A percentile compares a stretch with the other conserved stretches of the same genome.
Evolutionary conservation across 164 flowering plant genomes (phyloP).

Genomic region (Kingdonia uniflora): DNA sequence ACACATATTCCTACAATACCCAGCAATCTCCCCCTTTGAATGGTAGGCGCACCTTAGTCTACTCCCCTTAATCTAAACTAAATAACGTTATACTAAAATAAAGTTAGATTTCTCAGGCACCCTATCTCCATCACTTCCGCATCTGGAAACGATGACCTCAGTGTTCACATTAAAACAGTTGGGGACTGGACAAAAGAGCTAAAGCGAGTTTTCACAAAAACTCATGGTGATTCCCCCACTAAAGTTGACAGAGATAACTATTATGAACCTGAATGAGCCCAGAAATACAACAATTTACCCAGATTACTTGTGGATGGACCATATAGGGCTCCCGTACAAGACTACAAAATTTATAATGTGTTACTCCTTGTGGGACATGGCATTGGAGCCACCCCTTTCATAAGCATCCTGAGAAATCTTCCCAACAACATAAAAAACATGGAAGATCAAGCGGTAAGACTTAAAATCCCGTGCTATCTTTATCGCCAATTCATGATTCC

Average conservation of each 20-base stretch:
- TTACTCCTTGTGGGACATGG: slow-evolving; percentile 92
- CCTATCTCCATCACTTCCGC: slow-evolving; percentile 96
- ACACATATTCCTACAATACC: slow-evolving; percentile 78
- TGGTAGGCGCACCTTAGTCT: slow-evolving; percentile 55
- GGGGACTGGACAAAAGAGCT: slow-evolving; percentile 96
- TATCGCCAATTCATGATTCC: neutral
- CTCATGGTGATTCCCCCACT: slow-evolving; percentile 25
- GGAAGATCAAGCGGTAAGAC: slow-evolving; percentile 50
- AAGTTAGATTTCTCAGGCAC: slow-evolving; percentile 48
- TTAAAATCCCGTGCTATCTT: neutral
- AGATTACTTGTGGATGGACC: slow-evolving; percentile 87
- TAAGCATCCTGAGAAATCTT: slow-evolving; percentile 87
- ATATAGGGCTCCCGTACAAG: slow-evolving; percentile 96
- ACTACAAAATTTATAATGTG: slow-evolving; percentile 76
- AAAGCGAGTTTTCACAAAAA: slow-evolving; percentile 60
- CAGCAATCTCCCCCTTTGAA: slow-evolving; percentile 78
- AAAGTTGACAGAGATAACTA: slow-evolving; percentile 48
- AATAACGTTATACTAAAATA: neutral
- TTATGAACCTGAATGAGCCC: no score
- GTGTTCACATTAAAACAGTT: slow-evolving; percentile 77
- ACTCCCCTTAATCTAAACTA: neutral
- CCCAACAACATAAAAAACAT: slow-evolving; percentile 43
- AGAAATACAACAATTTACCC: slow-evolving; percentile 46
- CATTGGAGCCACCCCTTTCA: slow-evolving; percentile 96
- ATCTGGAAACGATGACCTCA: slow-evolving; percentile 77